phyloP scores from a whole-genome alignment of 2,329 filamentous ascomycete genomes.

The Ploettnerulaceae sp. region DNA sequence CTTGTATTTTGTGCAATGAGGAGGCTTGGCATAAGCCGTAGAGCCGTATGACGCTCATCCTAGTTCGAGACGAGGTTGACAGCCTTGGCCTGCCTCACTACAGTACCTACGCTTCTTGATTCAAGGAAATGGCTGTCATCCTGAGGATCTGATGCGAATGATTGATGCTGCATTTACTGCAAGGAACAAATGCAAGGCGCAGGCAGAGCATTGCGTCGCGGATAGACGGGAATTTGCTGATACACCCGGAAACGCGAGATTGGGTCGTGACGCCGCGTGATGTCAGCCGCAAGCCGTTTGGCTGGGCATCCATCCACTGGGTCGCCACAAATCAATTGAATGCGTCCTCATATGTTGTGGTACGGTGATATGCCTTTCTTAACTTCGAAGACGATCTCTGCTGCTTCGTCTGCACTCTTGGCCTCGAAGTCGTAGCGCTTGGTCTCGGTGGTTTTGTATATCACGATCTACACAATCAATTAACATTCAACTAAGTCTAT shows the following conservation, averaged over 20 bases:
- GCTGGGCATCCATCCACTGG: not conserved
- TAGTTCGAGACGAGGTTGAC: not conserved
- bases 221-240: slow-evolving; percentile 1
- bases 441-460: slow-evolving; percentile 70
- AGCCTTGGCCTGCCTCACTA: not conserved
- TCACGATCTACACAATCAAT: slow-evolving; percentile 50
- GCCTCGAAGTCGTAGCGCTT: slow-evolving; percentile 85
- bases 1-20: no score
- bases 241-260: slow-evolving; percentile 1
- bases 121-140: not conserved
- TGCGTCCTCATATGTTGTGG: slow-evolving; percentile 25
- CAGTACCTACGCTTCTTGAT: not conserved
- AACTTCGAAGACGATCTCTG: slow-evolving; percentile 74
- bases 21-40: no score
- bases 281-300: not conserved
- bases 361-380: slow-evolving; percentile 71
- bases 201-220: not conserved
- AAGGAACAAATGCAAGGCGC: not conserved
- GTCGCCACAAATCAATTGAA: not conserved
- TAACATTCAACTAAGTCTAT: slow-evolving; percentile 43
- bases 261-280: not conserved
- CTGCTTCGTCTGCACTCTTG: slow-evolving; percentile 64
- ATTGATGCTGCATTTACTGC: not conserved
- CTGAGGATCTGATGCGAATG: not conserved
- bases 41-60: not conserved